Conservation (phyloP, 208 protist genomes). For the Wallacemonas collosoma region DNA sequence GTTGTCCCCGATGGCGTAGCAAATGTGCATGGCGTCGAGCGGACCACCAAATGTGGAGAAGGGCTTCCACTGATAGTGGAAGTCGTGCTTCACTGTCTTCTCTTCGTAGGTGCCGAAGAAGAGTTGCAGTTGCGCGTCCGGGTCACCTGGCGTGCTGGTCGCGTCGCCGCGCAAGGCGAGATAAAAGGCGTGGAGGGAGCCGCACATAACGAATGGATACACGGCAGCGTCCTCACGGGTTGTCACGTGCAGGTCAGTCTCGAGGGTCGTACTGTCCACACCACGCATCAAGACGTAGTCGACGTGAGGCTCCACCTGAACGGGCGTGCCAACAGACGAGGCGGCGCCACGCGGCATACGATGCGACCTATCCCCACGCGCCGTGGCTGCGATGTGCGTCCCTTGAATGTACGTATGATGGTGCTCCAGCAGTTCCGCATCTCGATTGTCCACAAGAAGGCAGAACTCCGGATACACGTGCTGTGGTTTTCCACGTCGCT, state of each 20-base stretch:
- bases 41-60: conserved; percentile 50
- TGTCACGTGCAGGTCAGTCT: conserved; percentile 51
- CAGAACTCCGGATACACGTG: conserved; percentile 64
- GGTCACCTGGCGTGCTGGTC: conserved; percentile 47
- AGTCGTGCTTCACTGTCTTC: conserved; percentile 23
- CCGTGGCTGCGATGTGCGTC: conserved; percentile 45
- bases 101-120: conserved; percentile 63
- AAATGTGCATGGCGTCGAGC: conserved; percentile 62
- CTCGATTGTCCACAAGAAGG: conserved; percentile 38
- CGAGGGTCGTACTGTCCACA: conserved; percentile 50
- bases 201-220: conserved; percentile 62
- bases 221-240: conserved; percentile 27
- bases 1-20: conserved; percentile 50
- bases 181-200: conserved; percentile 73
- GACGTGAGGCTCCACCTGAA: conserved; percentile 39
- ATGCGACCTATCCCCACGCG: too few species aligned
- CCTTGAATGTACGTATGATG: conserved; percentile 51
- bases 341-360: too few species aligned
- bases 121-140: conserved; percentile 71
- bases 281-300: conserved; percentile 57
- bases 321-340: conserved; percentile 18
- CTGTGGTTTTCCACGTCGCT: conserved; percentile 4
- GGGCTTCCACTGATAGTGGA: conserved; percentile 72
- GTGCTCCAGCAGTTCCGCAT: conserved; percentile 7
- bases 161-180: conserved; percentile 53